These are phyloP conservation scores for Yarrowia sp. DNA, from an alignment of 805 yeast species.

Conservation along the genomic window DNA sequence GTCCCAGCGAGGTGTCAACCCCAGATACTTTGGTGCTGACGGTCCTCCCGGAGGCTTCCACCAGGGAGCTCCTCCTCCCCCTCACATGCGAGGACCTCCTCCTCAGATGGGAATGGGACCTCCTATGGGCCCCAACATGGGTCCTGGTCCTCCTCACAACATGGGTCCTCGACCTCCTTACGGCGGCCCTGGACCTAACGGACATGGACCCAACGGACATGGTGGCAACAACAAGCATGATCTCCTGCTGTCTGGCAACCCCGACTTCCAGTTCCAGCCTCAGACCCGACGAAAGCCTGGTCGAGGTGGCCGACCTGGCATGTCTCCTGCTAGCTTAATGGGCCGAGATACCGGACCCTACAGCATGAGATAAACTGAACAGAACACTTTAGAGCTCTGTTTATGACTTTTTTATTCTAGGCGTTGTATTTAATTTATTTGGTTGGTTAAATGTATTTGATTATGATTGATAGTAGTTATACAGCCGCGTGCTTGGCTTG, in stretches of 20 bases:
- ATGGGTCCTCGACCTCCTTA: constrained; percentile 23
- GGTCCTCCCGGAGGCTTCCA: constrained; percentile 26
- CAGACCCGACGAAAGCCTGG: constrained; percentile 9
- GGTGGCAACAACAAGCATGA: constrained; percentile 9
- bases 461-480: neutral
- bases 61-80: constrained; percentile 24
- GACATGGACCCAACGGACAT: neutral
- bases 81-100: constrained; percentile 29
- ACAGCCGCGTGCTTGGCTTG: too few species aligned
- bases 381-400: constrained; percentile 4
- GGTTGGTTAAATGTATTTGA: constrained; percentile 2
- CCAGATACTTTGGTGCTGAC: constrained; percentile 25
- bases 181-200: neutral
- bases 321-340: constrained; percentile 29
- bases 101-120: constrained; percentile 19
- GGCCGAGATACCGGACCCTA: constrained; percentile 31
- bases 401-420: constrained; percentile 11
- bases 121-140: neutral
- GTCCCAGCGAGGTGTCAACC: constrained; percentile 31
- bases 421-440: constrained; percentile 24
- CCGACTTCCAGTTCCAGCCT: constrained; percentile 17
- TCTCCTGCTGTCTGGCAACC: constrained; percentile 7
- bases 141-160: constrained; percentile 9
- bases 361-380: constrained; percentile 23
- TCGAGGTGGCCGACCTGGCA: neutral